These are phyloP conservation scores for Cucumis sativus DNA, from an alignment of 306 rosid genomes.

Conservation along the genomic window DNA sequence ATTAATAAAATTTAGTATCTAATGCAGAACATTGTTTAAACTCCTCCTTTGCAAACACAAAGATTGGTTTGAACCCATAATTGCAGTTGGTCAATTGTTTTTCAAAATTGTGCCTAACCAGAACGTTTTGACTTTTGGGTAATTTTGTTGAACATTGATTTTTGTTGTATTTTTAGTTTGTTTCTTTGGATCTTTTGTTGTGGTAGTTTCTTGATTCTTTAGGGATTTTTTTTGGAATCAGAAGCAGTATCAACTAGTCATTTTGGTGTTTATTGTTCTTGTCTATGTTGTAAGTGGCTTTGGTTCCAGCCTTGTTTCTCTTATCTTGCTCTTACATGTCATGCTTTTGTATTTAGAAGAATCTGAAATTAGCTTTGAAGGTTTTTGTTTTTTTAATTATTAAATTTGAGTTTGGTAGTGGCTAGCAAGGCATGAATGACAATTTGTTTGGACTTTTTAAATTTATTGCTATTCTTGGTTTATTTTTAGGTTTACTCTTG, in stretches of 20 bases:
- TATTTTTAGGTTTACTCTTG: slow-evolving; percentile 44
- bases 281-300: neutral
- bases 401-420: neutral
- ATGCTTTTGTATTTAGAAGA: neutral
- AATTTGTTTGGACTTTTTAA: neutral
- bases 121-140: neutral
- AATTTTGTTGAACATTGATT: neutral
- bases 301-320: neutral
- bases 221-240: neutral
- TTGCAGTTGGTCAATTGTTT: neutral
- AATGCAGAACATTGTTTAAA: neutral
- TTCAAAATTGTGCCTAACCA: neutral
- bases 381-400: neutral
- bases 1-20: neutral
- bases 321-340: neutral
- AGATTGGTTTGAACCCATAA: neutral
- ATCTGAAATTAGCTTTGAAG: neutral
- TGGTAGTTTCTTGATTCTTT: neutral
- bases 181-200: neutral
- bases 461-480: neutral
- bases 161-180: neutral
- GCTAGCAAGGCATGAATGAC: neutral
- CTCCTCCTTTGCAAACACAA: neutral
- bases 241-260: neutral
- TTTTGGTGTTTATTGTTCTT: neutral